phyloP scores from a whole-genome alignment of 495 filamentous ascomycete species.

The Xylaria longipes region DNA sequence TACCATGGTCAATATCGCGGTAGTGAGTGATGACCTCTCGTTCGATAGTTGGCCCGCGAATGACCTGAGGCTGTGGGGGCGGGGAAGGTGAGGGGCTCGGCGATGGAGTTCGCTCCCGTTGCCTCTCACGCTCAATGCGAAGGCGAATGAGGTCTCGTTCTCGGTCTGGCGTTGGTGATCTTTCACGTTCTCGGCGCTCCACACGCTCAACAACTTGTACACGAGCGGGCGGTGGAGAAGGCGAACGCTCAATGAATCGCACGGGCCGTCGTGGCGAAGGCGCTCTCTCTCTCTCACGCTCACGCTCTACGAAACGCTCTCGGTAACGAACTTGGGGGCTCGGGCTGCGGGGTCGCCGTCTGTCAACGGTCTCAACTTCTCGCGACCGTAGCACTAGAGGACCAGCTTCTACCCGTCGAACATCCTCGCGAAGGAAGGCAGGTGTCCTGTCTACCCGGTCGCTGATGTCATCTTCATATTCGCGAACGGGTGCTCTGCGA shows the following conservation, averaged over 20 bases:
- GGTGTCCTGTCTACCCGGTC: constrained; percentile 45
- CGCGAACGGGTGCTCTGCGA: constrained; percentile 40
- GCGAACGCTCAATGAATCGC: constrained; percentile 45
- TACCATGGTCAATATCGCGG: constrained; percentile 87
- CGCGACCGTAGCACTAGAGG: constrained; percentile 52
- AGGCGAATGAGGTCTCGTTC: constrained; percentile 49
- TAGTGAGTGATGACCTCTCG: constrained; percentile 87
- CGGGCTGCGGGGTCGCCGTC: constrained; percentile 49
- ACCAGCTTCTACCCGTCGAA: constrained; percentile 45
- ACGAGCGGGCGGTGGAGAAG: constrained; percentile 43
- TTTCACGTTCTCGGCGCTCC: constrained; percentile 36
- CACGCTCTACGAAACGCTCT: constrained; percentile 53
- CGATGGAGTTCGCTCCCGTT: constrained; percentile 39
- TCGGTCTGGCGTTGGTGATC: constrained; percentile 39
- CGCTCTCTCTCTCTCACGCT: constrained; percentile 41
- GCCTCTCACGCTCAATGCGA: constrained; percentile 48
- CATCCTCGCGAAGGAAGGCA: constrained; percentile 49
- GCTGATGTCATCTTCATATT: constrained; percentile 40
- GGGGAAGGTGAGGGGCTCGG: constrained; percentile 54
- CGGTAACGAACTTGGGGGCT: constrained; percentile 47
- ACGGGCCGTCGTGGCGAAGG: constrained; percentile 34
- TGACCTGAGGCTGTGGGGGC: constrained; percentile 56
- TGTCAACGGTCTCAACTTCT: constrained; percentile 53
- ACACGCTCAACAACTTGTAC: constrained; percentile 37
- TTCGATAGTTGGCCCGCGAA: constrained; percentile 73